Base-by-base conservation (phyloP, 2,329 filamentous ascomycete species). In the Dactylellina sp. region DNA sequence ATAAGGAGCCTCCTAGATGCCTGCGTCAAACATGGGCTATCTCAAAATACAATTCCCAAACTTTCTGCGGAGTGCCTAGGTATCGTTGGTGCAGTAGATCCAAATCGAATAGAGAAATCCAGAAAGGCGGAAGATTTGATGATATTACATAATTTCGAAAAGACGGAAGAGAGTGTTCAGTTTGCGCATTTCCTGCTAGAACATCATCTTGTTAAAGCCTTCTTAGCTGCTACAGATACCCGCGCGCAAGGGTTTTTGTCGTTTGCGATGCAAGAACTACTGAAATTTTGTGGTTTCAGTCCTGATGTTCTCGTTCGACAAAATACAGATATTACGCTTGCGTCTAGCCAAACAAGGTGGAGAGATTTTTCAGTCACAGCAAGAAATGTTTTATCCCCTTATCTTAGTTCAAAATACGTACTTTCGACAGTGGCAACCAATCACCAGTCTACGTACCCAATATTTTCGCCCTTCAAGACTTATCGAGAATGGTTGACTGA, bases 261-360 rank as follows among this genome's bases (percentile, higher is more conserved):
- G 0, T 99, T 91, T 81, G 91, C 90, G 1, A 97, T 99, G 89
- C 95, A 99, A 81, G 90, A 96, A 78, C 85, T 98, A 42, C 85
- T 98, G 2, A 89, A 89, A 47, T 88, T 89, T 76, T 92, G 91
- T 78, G 89, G 90, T 25, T 89, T 97, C 78, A 88, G 85, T 70
- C 83, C 86, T 9, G 87, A 84, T 18, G 82, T 85, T 40, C 82
- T 83, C 28, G 80, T 85, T 16, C 83, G 85, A 47, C 83, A 84
- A 40, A 83, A 86, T 39, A 83, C 84, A 52, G 83, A 85, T 4
- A 37, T 47, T n/a, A 24, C 50, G 1, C 16, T 47, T 2, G 37
- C 56, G 14, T 20, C 68, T 35, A 66, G 42, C n/a, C 75, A 89
- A 78, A 84, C 86, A 63, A 90, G 91, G 79, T 99, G 93, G 92